A percentile compares a stretch with the other conserved stretches of the same genome.
These are phyloP conservation scores for Mycena vitilis DNA, from an alignment of 768 basidiomycete genomes.

Conservation along the genomic window DNA sequence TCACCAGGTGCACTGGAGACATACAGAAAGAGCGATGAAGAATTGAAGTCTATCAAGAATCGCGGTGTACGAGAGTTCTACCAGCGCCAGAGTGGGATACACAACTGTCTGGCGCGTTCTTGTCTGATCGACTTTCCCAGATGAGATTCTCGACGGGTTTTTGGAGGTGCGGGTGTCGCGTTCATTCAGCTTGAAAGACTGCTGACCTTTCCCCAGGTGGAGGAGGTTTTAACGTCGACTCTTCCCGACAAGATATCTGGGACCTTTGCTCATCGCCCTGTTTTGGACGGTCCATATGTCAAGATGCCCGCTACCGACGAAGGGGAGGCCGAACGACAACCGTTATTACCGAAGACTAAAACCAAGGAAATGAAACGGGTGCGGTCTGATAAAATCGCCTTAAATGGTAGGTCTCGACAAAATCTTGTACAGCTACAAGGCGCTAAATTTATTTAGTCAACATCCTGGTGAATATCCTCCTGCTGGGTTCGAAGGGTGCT, in stretches of 20 bases:
- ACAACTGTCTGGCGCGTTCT: not conserved
- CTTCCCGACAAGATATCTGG: slow-evolving; percentile 28
- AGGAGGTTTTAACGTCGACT: slow-evolving; percentile 29
- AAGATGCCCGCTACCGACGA: slow-evolving; percentile 16
- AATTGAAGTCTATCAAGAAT: slow-evolving; percentile 30
- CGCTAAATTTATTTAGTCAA: slow-evolving; percentile 24
- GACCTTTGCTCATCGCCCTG: slow-evolving; percentile 20
- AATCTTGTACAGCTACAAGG: too few species aligned
- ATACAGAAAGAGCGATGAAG: slow-evolving; percentile 31
- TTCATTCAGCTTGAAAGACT: not conserved
- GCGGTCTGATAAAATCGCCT: slow-evolving; percentile 33
- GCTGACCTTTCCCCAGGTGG: slow-evolving; percentile 20
- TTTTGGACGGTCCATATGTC: slow-evolving; percentile 19
- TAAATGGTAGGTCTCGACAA: slow-evolving; percentile 27
- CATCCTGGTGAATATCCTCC: slow-evolving; percentile 32
- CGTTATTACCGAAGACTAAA: slow-evolving; percentile 24
- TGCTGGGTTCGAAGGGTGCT: slow-evolving; percentile 32
- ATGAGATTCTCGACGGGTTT: slow-evolving; percentile 34
- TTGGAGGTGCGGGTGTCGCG: slow-evolving; percentile 4
- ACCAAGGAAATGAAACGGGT: slow-evolving; percentile 28
- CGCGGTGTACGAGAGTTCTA: slow-evolving; percentile 30
- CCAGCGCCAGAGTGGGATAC: slow-evolving; percentile 27
- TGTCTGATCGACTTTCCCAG: not conserved
- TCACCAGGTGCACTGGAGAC: slow-evolving; percentile 23
- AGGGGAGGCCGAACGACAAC: slow-evolving; percentile 30